Conservation (phyloP, 495 filamentous ascomycete species). For the Bacidia gigantensis region DNA sequence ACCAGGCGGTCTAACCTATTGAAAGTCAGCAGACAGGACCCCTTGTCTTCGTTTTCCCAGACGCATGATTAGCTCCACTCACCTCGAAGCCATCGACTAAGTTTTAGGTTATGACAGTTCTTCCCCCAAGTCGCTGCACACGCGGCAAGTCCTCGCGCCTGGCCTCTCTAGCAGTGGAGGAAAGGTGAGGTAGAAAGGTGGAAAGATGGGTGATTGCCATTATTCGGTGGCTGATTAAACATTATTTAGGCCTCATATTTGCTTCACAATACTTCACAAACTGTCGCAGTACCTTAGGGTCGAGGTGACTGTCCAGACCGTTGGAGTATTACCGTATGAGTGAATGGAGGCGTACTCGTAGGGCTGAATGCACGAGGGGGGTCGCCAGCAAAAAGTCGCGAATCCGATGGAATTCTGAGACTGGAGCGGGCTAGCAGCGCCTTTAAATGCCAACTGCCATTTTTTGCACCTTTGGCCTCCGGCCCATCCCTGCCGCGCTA, state of each 20-base stretch:
- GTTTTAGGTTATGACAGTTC: background rate
- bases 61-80: constrained; percentile 16
- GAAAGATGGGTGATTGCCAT: background rate
- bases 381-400: background rate
- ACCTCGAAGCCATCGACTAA: constrained; percentile 39
- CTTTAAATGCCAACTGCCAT: background rate
- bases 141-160: no score
- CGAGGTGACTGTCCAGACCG: no score
- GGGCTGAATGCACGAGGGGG: background rate
- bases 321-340: no score
- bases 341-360: background rate
- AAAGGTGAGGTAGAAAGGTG: no score
- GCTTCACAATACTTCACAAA: no score
- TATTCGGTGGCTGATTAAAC: background rate
- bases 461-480: background rate
- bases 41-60: background rate
- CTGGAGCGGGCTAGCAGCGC: background rate
- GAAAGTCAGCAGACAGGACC: background rate
- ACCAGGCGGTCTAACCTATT: constrained; percentile 78
- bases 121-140: no score
- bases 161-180: no score
- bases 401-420: background rate
- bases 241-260: background rate
- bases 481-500: background rate
- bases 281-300: no score